Evolutionary conservation across 2,329 filamentous ascomycete species (phyloP).

Genomic region (Aspergillus persii): DNA sequence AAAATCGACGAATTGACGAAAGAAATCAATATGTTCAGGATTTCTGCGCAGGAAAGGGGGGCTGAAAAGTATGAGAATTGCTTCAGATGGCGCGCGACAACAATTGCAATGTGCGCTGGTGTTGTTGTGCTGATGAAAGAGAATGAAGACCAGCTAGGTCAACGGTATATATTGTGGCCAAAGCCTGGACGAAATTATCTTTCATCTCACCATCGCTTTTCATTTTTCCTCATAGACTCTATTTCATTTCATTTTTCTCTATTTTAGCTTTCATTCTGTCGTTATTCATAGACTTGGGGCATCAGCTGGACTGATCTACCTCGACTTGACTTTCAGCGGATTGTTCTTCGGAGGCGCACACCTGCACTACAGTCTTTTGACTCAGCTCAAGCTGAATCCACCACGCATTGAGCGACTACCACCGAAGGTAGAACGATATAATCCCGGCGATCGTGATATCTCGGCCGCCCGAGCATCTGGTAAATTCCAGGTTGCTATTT

Average conservation of each 20-base stretch:
- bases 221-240: too few species aligned
- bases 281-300: constrained; percentile 2
- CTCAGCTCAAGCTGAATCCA: too few species aligned
- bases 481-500: constrained; percentile 13
- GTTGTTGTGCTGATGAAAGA: not conserved
- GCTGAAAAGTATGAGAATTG: constrained; percentile 1
- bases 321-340: not conserved
- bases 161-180: not conserved
- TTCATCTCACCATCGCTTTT: too few species aligned
- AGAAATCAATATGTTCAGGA: not conserved
- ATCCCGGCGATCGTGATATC: not conserved
- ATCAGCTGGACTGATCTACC: constrained; percentile 9
- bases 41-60: not conserved
- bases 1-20: not conserved
- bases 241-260: too few species aligned
- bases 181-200: not conserved
- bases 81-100: constrained; percentile 17
- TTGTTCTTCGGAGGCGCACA: not conserved
- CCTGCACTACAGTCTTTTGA: not conserved
- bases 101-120: not conserved
- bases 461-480: not conserved
- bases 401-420: too few species aligned
- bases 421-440: too few species aligned
- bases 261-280: not conserved
- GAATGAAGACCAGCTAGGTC: not conserved